A percentile compares a stretch with the other conserved stretches of the same genome.
phyloP scores from a whole-genome alignment of 176 grass and related monocot species.

The Saccharum officinarum region DNA sequence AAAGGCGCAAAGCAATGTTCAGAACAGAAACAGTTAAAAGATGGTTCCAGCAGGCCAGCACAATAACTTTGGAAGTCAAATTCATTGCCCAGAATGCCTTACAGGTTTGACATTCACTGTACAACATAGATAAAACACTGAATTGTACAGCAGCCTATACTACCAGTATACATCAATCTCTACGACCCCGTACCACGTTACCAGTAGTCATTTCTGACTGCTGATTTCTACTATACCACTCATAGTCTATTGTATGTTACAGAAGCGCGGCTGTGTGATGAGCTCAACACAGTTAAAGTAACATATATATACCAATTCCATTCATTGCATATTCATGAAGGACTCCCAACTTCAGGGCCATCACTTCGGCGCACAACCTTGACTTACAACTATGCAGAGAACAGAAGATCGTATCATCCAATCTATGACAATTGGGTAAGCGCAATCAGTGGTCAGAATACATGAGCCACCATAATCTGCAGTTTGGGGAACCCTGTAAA shows the following conservation, averaged over 20 bases:
- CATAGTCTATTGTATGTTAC: not conserved
- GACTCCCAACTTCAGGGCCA: not conserved
- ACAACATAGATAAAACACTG: not conserved
- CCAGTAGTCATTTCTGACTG: not conserved
- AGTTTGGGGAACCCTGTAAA: not conserved
- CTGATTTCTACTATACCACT: not conserved
- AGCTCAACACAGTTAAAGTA: not conserved
- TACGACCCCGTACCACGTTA: not conserved
- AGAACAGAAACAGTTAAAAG: not conserved
- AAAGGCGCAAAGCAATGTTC: not conserved
- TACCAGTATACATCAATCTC: not conserved
- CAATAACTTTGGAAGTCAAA: not conserved
- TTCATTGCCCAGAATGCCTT: not conserved
- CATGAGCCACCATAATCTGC: not conserved
- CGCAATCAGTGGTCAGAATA: not conserved
- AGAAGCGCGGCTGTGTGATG: not conserved
- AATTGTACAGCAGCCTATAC: conserved; percentile 1
- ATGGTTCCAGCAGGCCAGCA: not conserved
- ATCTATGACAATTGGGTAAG: not conserved
- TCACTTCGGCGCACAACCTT: not conserved
- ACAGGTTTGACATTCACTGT: not conserved
- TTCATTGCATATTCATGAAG: not conserved
- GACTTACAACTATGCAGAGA: not conserved
- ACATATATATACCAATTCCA: not conserved
- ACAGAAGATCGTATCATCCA: not conserved